Evolutionary conservation across 805 yeast genomes (phyloP).

Genomic region (Zygosaccharomyces bailii): DNA sequence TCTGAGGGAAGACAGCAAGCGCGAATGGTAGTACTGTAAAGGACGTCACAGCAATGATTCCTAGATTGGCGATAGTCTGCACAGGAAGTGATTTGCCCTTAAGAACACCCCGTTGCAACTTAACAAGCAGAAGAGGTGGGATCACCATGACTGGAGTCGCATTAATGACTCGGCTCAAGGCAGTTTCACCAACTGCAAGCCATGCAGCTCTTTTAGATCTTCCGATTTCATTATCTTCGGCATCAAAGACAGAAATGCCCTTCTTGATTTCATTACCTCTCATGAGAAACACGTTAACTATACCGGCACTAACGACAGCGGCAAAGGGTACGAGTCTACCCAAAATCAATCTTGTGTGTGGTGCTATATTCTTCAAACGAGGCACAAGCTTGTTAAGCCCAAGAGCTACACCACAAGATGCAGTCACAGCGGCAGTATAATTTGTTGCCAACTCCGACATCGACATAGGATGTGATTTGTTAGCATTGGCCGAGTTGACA

Average conservation of each 20-base stretch:
- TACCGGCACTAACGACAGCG: slow-evolving; percentile 96
- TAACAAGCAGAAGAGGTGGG: slow-evolving; percentile 83
- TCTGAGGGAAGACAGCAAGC: slow-evolving; percentile 91
- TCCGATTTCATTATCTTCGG: slow-evolving; percentile 65
- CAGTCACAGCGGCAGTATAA: slow-evolving; percentile 84
- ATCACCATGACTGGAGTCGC: slow-evolving; percentile 97
- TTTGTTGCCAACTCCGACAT: slow-evolving; percentile 73
- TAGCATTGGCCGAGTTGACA: slow-evolving; percentile 92
- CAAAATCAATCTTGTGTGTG: slow-evolving; percentile 65
- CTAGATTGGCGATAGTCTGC: slow-evolving; percentile 74
- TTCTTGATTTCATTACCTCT: slow-evolving; percentile 88
- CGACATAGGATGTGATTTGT: slow-evolving; percentile 87
- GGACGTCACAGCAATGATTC: slow-evolving; percentile 79
- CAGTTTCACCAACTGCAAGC: slow-evolving; percentile 95
- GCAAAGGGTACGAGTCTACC: slow-evolving; percentile 96
- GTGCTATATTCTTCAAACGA: slow-evolving; percentile 62
- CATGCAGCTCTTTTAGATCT: slow-evolving; percentile 81
- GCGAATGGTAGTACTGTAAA: slow-evolving; percentile 92
- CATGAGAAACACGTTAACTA: slow-evolving; percentile 95
- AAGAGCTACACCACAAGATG: slow-evolving; percentile 92
- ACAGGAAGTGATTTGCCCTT: slow-evolving; percentile 62
- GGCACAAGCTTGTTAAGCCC: slow-evolving; percentile 94
- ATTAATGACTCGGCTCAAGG: slow-evolving; percentile 87
- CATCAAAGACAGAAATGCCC: slow-evolving; percentile 71
- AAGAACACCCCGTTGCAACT: slow-evolving; percentile 66